A percentile compares a stretch with the other conserved stretches of the same genome.
These are phyloP conservation scores for Cucurbita argyrosperma DNA, from an alignment of 306 rosid genomes.

Conservation along the genomic window DNA sequence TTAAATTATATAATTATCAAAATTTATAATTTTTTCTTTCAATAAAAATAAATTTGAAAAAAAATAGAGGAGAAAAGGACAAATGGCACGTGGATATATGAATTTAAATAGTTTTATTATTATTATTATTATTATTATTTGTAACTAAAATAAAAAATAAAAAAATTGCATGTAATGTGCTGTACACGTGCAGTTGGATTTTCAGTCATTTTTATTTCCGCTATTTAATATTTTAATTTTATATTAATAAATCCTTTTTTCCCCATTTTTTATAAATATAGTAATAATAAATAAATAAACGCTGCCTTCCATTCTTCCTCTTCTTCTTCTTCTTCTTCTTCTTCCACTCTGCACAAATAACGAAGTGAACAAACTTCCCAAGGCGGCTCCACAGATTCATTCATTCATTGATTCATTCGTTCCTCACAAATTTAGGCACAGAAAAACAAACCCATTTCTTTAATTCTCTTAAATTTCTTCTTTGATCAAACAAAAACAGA, in stretches of 20 bases:
- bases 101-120: background rate
- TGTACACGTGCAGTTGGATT: constrained; percentile 44
- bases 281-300: constrained; percentile 9
- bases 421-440: background rate
- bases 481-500: background rate
- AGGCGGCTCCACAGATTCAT: background rate
- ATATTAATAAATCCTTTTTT: background rate
- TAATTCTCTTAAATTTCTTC: background rate
- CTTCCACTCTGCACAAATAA: background rate
- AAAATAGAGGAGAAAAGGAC: constrained; percentile 5
- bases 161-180: constrained; percentile 37
- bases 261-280: constrained; percentile 4
- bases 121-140: too few relatives aligned
- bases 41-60: background rate
- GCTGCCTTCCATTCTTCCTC: constrained; percentile 12
- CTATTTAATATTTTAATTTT: background rate
- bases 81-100: constrained; percentile 25
- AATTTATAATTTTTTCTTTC: background rate
- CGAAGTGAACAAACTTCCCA: background rate
- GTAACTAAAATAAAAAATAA: constrained; percentile 3
- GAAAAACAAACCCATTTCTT: background rate
- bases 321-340: background rate
- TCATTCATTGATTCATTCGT: background rate
- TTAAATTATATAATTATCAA: too few relatives aligned
- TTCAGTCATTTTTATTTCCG: background rate